A percentile compares a stretch with the other conserved stretches of the same genome.
phyloP scores from a whole-genome alignment of 164 flowering plant genomes.

The Vitis rotundifolia region DNA sequence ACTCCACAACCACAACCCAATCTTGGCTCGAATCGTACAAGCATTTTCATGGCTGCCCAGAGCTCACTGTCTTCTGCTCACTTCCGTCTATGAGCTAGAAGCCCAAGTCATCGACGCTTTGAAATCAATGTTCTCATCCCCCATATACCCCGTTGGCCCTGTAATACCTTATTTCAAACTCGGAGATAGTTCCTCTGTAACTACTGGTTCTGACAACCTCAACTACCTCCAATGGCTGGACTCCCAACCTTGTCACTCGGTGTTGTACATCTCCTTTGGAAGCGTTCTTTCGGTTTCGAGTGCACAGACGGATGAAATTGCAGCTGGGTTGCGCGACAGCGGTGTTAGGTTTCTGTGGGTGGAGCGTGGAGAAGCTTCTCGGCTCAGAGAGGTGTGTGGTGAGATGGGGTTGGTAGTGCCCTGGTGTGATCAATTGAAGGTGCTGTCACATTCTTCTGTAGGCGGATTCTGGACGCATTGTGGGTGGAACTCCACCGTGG shows the following conservation, averaged over 20 bases:
- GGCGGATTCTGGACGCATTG: conserved; percentile 80
- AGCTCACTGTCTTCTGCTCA: conserved; percentile 47
- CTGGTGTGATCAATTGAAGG: conserved; percentile 75
- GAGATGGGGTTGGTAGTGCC: conserved; percentile 49
- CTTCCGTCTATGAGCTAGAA: conserved; percentile 56
- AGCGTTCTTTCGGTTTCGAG: conserved; percentile 36
- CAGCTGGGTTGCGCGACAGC: conserved; percentile 23
- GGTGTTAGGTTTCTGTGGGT: conserved; percentile 40
- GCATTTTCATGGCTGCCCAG: conserved; percentile 15
- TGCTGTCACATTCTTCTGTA: conserved; percentile 53
- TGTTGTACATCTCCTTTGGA: conserved; percentile 44
- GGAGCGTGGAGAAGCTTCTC: conserved; percentile 26
- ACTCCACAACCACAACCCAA: conserved; percentile 7
- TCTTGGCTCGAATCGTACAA: conserved; percentile 2
- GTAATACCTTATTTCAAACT: conserved; percentile 32
- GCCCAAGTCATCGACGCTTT: conserved; percentile 28
- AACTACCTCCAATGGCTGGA: conserved; percentile 37
- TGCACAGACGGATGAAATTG: conserved; percentile 38
- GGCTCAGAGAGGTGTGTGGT: conserved; percentile 13
- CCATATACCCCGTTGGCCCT: conserved; percentile 54
- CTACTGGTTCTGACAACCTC: neutral
- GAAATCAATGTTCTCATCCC: conserved; percentile 25
- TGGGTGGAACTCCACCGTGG: conserved; percentile 66
- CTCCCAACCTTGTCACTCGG: conserved; percentile 30
- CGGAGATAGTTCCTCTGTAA: neutral